These are phyloP conservation scores for Solanum etuberosum DNA, from an alignment of 257 asterid genomes.

Conservation along the genomic window DNA sequence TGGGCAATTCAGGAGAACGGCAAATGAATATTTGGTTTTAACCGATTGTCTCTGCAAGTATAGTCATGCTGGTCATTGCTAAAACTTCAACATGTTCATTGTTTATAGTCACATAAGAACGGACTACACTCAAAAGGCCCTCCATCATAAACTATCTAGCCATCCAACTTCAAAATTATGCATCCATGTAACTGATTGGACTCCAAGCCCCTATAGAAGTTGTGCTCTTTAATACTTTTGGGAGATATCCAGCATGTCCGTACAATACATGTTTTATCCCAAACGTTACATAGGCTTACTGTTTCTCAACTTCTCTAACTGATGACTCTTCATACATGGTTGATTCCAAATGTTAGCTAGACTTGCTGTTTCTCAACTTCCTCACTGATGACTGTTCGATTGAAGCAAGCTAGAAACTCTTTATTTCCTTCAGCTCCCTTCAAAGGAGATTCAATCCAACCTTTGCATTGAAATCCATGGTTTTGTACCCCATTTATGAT, in stretches of 20 bases:
- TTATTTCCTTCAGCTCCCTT: conserved; percentile 95
- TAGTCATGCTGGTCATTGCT: not conserved
- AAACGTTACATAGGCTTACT: not conserved
- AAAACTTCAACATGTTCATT: not conserved
- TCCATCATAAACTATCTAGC: not conserved
- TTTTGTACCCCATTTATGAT: conserved; percentile 72
- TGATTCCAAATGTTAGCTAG: not conserved
- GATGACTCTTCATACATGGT: not conserved
- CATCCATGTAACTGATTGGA: not conserved
- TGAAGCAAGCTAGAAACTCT: conserved; percentile 76
- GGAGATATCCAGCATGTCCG: not conserved
- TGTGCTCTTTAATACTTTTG: not conserved
- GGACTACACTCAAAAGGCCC: not conserved
- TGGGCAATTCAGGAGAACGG: not conserved
- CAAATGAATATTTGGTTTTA: not conserved
- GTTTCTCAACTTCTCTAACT: not conserved
- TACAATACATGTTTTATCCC: not conserved
- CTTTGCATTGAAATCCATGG: conserved; percentile 63
- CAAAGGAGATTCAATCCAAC: conserved; percentile 91
- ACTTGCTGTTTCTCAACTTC: not conserved
- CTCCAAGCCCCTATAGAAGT: not conserved
- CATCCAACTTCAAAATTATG: not conserved
- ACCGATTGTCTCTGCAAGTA: not conserved
- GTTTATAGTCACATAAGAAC: not conserved
- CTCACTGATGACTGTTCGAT: conserved; percentile 11